A percentile compares a stretch with the other conserved stretches of the same genome.
These are phyloP conservation scores for Babesia ovis DNA, from an alignment of 169 alveolate species.

Conservation along the genomic window DNA sequence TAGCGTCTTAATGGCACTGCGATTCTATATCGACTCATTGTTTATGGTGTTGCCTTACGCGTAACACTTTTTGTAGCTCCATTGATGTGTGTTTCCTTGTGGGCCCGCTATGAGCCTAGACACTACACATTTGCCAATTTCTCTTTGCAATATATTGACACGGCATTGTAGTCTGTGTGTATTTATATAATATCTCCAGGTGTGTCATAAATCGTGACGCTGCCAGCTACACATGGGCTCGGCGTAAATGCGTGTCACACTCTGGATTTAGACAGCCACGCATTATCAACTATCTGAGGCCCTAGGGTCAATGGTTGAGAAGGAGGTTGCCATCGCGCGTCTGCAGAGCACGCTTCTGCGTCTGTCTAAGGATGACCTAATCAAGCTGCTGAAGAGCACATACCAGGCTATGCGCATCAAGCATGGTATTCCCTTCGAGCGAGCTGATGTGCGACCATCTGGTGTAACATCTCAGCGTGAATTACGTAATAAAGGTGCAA, in stretches of 20 bases:
- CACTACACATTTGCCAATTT: conserved; percentile 8
- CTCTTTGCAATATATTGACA: not conserved
- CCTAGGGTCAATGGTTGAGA: conserved; percentile 26
- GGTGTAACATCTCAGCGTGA: conserved; percentile 5
- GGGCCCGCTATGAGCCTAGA: not conserved
- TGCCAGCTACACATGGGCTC: conserved; percentile 15
- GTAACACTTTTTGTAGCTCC: not conserved
- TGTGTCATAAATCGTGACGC: not conserved
- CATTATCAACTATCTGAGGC: not conserved
- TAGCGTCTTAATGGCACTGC: not conserved
- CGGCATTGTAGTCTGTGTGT: not conserved
- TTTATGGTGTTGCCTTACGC: not conserved
- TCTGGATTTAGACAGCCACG: not conserved
- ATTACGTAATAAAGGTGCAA: conserved; percentile 2
- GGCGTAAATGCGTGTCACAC: conserved; percentile 1
- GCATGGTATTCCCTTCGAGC: conserved; percentile 57
- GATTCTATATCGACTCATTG: not conserved
- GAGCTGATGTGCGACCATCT: not conserved
- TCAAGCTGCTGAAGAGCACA: conserved; percentile 58
- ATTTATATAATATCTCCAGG: not conserved
- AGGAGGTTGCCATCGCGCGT: conserved; percentile 48
- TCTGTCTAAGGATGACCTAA: conserved; percentile 59
- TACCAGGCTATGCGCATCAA: conserved; percentile 70
- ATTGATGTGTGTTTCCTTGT: not conserved
- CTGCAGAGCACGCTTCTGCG: conserved; percentile 59